These are phyloP conservation scores for Rhipidocladum racemiflorum DNA, from an alignment of 176 grass and related monocot genomes.

Conservation along the genomic window DNA sequence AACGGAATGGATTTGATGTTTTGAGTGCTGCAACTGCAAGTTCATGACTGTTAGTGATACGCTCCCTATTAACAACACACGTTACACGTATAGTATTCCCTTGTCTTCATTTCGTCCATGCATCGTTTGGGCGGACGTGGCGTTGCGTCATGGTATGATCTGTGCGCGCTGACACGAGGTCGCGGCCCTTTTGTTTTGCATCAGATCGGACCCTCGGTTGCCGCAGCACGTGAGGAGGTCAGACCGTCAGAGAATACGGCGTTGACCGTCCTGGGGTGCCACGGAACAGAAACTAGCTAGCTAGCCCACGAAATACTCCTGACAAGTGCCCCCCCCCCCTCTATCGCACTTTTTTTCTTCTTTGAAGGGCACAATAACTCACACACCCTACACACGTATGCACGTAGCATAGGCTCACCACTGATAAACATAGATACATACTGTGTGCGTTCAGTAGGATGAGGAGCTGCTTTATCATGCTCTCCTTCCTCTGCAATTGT, in stretches of 20 bases:
- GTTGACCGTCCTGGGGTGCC: slow-evolving; percentile 27
- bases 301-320: background rate
- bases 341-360: no score
- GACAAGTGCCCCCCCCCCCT: background rate
- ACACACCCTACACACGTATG: no score
- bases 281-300: background rate
- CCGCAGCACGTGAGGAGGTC: slow-evolving; percentile 26
- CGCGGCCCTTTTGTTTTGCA: background rate
- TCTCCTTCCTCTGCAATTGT: background rate
- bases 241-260: slow-evolving; percentile 12
- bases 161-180: background rate
- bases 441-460: no score
- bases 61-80: background rate
- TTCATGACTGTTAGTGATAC: background rate
- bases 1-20: slow-evolving; percentile 31
- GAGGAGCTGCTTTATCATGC: no score
- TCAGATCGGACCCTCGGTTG: background rate
- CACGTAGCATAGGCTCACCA: no score
- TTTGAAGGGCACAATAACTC: no score
- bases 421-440: no score
- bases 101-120: background rate
- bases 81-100: no score
- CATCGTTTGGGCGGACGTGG: background rate
- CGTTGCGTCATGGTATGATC: background rate
- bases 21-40: background rate